Base-by-base conservation (phyloP, 768 basidiomycete genomes). In the Trametes punicea region DNA sequence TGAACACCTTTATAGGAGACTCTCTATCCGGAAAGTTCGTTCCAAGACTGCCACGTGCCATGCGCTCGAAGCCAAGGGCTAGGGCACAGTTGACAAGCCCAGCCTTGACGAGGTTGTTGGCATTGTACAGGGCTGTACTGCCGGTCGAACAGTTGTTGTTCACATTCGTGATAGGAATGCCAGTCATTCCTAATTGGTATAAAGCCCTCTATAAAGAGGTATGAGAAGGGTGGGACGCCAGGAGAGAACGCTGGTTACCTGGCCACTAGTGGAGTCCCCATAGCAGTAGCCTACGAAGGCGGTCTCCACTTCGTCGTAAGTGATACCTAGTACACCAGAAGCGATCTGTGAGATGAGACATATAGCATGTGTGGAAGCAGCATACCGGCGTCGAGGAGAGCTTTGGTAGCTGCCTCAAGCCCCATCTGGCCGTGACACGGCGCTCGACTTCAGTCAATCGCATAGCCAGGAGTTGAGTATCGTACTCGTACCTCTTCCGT, bases 61-160 rank as follows among this genome's bases (percentile, higher is more conserved):
- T 92, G 31, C 88, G 85, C 69, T 93, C 92, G 62, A 93, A 93
- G 10, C 92, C 91, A 1, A 93, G 81, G 0, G 92, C 91, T 20
- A 94, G 74, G 1, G 85, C 81, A 66, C 90, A 92, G 51, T 89
- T 85, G 2, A 75, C 81, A 52, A 84, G 77, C 13, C 86, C 87
- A 36, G 78, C 79, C 67, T 85, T 88, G 41, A 93, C 82, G 8
- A 81, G 77, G 21, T 78, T 83, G 61, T 86, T 87, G 6, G 87
- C 88, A 42, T 87, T 80, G 68, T 80, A 89, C 20, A 93, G 75
- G 5, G 92, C 90, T 0, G 87, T 79, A 46, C 85, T 87, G 4
- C 90, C 90, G 0, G 90, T 90, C 3, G 90, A 85, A 64, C 90
- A 92, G 69, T 90, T 90, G 71, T 93, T 93, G 75, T 90, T 92